phyloP scores from a whole-genome alignment of 1,284 basidiomycete genomes.

The Leucoagaricus sp. region DNA sequence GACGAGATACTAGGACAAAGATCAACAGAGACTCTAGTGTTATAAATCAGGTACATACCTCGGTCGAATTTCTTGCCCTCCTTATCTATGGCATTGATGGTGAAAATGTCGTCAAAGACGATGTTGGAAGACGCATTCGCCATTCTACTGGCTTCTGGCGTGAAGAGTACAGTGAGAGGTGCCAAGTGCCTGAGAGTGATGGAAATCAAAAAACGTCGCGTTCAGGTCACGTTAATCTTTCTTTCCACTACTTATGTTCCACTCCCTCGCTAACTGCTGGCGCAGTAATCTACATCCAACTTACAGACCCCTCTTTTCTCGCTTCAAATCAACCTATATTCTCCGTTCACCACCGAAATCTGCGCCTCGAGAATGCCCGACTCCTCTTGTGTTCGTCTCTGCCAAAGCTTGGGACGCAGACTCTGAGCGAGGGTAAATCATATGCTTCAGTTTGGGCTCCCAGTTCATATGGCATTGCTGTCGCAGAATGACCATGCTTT shows the following conservation, averaged over 20 bases:
- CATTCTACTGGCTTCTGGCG: constrained; percentile 44
- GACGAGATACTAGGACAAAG: constrained; percentile 70
- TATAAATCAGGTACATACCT: constrained; percentile 58
- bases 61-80: constrained; percentile 98
- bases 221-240: not conserved
- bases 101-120: constrained; percentile 91
- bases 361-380: constrained; percentile 50
- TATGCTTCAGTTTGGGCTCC: not conserved
- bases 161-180: constrained; percentile 8
- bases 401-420: constrained; percentile 38
- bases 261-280: not conserved
- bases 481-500: constrained; percentile 38
- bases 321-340: constrained; percentile 29
- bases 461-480: constrained; percentile 13
- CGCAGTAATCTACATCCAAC: not conserved
- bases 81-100: constrained; percentile 81
- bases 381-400: constrained; percentile 53
- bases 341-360: constrained; percentile 39
- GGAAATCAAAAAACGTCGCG: constrained; percentile 7
- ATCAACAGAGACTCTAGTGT: constrained; percentile 13
- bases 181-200: not conserved
- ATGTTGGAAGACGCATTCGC: constrained; percentile 68
- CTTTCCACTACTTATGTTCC: constrained; percentile 1
- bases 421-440: constrained; percentile 35
- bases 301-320: not conserved